phyloP scores from a whole-genome alignment of 495 filamentous ascomycete genomes.

The Tirmania nivea region DNA sequence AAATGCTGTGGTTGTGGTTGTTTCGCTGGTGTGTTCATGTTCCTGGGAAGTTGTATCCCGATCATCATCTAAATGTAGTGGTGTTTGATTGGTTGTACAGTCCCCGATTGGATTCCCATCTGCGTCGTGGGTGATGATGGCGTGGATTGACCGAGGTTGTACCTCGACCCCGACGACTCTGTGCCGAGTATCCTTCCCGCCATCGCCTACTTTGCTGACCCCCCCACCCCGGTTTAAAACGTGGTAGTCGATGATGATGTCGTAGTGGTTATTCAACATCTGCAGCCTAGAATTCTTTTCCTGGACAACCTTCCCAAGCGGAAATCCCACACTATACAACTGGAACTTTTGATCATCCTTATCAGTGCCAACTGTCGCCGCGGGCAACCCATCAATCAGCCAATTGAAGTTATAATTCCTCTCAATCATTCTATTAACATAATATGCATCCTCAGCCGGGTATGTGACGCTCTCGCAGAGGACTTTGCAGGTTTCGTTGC shows the following conservation, averaged over 20 bases:
- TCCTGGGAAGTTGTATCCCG: conserved; percentile 21
- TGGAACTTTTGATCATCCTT: conserved; percentile 39
- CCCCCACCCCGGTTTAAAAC: background rate
- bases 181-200: conserved; percentile 36
- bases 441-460: conserved; percentile 43
- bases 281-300: conserved; percentile 25
- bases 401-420: conserved; percentile 82
- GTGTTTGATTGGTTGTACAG: conserved; percentile 26
- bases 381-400: conserved; percentile 83
- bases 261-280: conserved; percentile 74
- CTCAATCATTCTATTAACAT: conserved; percentile 59
- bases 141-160: conserved; percentile 44
- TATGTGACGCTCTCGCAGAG: conserved; percentile 47
- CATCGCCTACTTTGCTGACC: conserved; percentile 2
- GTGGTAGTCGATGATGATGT: conserved; percentile 88
- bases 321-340: conserved; percentile 76
- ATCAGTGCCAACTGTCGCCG: conserved; percentile 56
- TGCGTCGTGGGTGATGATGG: conserved; percentile 25
- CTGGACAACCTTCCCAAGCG: conserved; percentile 44
- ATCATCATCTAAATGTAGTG: conserved; percentile 3
- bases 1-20: conserved; percentile 34
- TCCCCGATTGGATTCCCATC: conserved; percentile 34
- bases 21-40: conserved; percentile 18
- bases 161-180: conserved; percentile 84
- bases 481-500: conserved; percentile 67